Base-by-base conservation (phyloP, 1,284 basidiomycete species). In the Ustilago esculenta region DNA sequence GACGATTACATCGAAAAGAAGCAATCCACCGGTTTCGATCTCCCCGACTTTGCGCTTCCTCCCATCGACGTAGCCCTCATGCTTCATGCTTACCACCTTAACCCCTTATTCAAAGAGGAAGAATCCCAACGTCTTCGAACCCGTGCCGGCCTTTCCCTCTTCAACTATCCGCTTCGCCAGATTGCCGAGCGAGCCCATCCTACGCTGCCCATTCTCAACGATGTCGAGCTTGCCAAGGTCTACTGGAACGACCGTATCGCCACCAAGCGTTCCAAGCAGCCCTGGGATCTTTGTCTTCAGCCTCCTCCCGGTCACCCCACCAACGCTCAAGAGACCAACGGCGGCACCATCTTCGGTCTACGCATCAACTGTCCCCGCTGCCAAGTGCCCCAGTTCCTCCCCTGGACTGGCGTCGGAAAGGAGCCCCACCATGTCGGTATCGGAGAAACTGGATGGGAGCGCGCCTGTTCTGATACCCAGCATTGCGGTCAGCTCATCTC, bases 41-140 rank as follows among this genome's bases (percentile, higher is more conserved):
- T 74, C 7, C 72, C 68, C 2, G 51, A 58, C 23, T 47, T 55
- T 27, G 47, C 58, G 1, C 52, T 77, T 8, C 75, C 75, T 3
- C 75, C 72, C 11, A 27, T 77, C 46, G 73, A 77, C 30, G 73
- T 77, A 5, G 56, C 57, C 4, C 59, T 77, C 33, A 49, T 77
- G 47, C 75, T 73, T 20, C 75, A 75, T 27, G 37, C 61, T 9
- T 76, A 72, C 21, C 53, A 66, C 34, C 63, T 75, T 37, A 71
- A 67, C n/a, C 72, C 68, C 6, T 45, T 60, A 15, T 12, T 27
- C 48, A 63, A 61, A 21, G 41, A 49, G 7, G 66, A 66, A 42
- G 66, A 73, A 12, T 15, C 47, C 4, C 37, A 49, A n/a, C 66
- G 60, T 18, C 55, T 69, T n/a, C 47, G 44, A 10, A 40, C 34